phyloP scores from a whole-genome alignment of 2,329 filamentous ascomycete species.

The Elsinoe arachidis region DNA sequence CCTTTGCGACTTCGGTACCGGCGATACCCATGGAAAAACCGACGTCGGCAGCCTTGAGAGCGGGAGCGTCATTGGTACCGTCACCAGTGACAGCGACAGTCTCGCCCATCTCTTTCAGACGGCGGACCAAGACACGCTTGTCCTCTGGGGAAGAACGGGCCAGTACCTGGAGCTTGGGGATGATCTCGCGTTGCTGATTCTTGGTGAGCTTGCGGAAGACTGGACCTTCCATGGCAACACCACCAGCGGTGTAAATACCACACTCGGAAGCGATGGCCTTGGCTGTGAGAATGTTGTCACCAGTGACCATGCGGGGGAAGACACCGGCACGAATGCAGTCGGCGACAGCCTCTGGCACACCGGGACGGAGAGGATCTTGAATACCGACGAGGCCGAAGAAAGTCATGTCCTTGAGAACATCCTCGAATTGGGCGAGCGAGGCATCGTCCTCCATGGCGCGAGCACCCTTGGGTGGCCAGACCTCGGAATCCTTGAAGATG shows the following conservation, averaged over 20 bases:
- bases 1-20: constrained; percentile 56
- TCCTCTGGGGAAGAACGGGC: constrained; percentile 63
- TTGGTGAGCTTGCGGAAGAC: constrained; percentile 37
- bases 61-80: constrained; percentile 58
- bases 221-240: constrained; percentile 37
- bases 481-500: constrained; percentile 66
- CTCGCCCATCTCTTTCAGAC: constrained; percentile 56
- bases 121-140: constrained; percentile 56
- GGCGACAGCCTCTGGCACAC: constrained; percentile 58
- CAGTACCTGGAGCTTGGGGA: constrained; percentile 58
- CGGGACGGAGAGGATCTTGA: constrained; percentile 62
- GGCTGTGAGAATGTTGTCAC: constrained; percentile 63
- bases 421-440: constrained; percentile 56
- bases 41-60: constrained; percentile 57
- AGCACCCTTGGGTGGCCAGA: constrained; percentile 63
- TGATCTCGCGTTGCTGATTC: constrained; percentile 43
- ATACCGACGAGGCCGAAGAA: constrained; percentile 67
- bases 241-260: constrained; percentile 48
- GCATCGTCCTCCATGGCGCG: constrained; percentile 52
- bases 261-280: constrained; percentile 66
- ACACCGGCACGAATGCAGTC: constrained; percentile 62
- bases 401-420: constrained; percentile 62
- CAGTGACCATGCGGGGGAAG: constrained; percentile 65
- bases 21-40: constrained; percentile 61
- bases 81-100: constrained; percentile 60